These are phyloP conservation scores for Rhodotorula paludigena DNA, from an alignment of 768 basidiomycete genomes.

Conservation along the genomic window DNA sequence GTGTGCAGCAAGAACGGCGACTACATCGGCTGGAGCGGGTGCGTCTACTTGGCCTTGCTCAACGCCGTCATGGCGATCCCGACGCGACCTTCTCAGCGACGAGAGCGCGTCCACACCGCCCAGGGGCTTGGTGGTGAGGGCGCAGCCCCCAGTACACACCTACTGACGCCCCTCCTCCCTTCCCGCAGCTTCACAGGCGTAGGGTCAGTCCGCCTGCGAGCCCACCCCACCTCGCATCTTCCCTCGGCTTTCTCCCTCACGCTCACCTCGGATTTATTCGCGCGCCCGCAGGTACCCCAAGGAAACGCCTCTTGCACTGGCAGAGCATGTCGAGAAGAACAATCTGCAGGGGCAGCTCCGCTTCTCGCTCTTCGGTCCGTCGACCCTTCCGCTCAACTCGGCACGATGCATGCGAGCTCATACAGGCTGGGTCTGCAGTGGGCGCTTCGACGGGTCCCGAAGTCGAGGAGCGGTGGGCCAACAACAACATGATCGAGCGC, in stretches of 20 bases:
- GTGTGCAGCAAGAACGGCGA: constrained; percentile 22
- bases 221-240: background rate
- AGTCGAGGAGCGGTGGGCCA: constrained; percentile 39
- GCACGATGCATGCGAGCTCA: background rate
- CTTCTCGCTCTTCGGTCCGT: constrained; percentile 41
- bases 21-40: constrained; percentile 32
- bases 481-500: constrained; percentile 39
- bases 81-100: background rate
- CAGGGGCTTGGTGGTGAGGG: no score
- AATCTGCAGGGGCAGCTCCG: constrained; percentile 42
- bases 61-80: background rate
- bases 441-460: constrained; percentile 36
- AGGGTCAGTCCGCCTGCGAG: background rate
- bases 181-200: background rate
- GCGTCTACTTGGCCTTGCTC: background rate
- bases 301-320: constrained; percentile 38
- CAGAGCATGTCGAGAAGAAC: constrained; percentile 43
- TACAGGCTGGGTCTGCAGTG: background rate
- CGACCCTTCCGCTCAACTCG: background rate
- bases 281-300: constrained; percentile 41
- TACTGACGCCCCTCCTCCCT: background rate
- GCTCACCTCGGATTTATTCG: background rate
- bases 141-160: no score
- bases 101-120: no score
- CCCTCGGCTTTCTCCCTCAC: background rate